Evolutionary conservation across 148 eudicot species (phyloP), one percentile per base, ranked within the genome.

Genomic region (Dianthus caryophyllus): DNA sequence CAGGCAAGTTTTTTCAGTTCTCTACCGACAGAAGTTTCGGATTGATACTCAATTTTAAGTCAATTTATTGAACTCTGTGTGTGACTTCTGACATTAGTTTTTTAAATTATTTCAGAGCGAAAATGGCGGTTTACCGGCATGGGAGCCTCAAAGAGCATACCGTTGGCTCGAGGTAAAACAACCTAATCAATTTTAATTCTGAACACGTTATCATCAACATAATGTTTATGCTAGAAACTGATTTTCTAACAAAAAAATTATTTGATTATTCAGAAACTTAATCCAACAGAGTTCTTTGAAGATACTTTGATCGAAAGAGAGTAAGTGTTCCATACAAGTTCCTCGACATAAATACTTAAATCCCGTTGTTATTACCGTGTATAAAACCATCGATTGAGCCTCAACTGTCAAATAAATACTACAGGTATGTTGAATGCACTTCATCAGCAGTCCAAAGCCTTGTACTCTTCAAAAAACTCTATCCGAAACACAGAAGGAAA

Each of bases 251-350:
- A 13, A 64, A 0, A 57, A 1, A 17, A n/a, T 30, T 51, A 27
- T 9, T 4, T 66, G 38, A 21, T 68, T 51, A n/a, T 60, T 64
- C 82, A 84, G 88, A 84, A 82, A 72, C 80, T 84, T 71, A 84
- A 84, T 71, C 88, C 85, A 6, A 82, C 82, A 25, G 88, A 84
- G 41, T 81, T 84, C 60, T 82, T 82, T 27, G 85, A 80, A 73
- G 85, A 82, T 69, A 80, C 72, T 27, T 69, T 84, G 24, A 80
- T 84, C 20, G 88, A 84, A 79, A 64, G 80, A 84, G 87, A 83
- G 87, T 83, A 76, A 70, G 84, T n/a, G n/a, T 62, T 74, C 61
- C 1, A n/a, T n/a, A n/a, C n/a, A n/a, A n/a, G n/a, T n/a, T n/a
- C n/a, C n/a, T n/a, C n/a, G n/a, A n/a, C n/a, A n/a, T n/a, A n/a